Percentiles rank a stretch among this genome's conserved stretches.
Evolutionary conservation across 1,284 basidiomycete genomes (phyloP).

Genomic region (Erythrobasidium hasegawianum): DNA sequence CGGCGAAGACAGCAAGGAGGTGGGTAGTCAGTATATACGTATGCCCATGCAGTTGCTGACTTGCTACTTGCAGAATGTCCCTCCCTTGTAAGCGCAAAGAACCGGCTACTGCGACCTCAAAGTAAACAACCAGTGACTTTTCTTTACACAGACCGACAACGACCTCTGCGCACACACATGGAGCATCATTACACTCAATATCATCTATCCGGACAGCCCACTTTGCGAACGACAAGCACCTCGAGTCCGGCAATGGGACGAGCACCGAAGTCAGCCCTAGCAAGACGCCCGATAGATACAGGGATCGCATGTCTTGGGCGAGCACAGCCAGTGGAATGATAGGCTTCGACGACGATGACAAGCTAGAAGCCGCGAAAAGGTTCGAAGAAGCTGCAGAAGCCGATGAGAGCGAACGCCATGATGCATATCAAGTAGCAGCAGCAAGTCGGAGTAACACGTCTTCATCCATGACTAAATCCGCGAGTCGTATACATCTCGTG

Average conservation of each 20-base stretch:
- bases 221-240: slow-evolving; percentile 10
- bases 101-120: background rate
- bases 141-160: background rate
- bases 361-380: slow-evolving; percentile 21
- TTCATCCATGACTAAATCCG: background rate
- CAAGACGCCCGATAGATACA: slow-evolving; percentile 15
- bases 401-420: background rate
- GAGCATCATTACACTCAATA: slow-evolving; percentile 27
- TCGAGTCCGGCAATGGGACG: slow-evolving; percentile 5
- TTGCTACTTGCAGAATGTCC: background rate
- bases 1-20: background rate
- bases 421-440: background rate
- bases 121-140: slow-evolving; percentile 6
- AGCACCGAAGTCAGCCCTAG: slow-evolving; percentile 27
- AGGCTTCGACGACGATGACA: slow-evolving; percentile 27
- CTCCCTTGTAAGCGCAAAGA: background rate
- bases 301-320: slow-evolving; percentile 17
- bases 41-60: too few species aligned
- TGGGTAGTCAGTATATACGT: too few species aligned
- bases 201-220: slow-evolving; percentile 32
- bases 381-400: slow-evolving; percentile 16
- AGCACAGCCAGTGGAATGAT: slow-evolving; percentile 34
- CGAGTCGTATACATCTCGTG: background rate
- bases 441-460: background rate
- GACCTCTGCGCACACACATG: slow-evolving; percentile 2